Evolutionary conservation across 1,284 basidiomycete genomes (phyloP).

Genomic region (Leccinum pachyderme): DNA sequence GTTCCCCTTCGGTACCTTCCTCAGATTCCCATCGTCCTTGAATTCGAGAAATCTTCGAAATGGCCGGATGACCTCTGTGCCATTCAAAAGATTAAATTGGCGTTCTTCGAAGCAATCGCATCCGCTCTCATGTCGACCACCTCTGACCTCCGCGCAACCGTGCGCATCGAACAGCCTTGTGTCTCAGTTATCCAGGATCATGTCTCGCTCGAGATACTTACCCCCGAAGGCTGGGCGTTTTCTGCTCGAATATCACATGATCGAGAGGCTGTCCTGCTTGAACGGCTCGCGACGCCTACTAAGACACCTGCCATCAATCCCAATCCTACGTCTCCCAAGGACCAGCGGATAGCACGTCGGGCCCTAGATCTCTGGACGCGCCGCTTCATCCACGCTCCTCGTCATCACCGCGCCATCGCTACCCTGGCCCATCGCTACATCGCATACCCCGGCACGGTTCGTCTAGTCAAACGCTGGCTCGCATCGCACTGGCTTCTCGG

Average conservation of each 20-base stretch:
- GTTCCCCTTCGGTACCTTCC: conserved; percentile 63
- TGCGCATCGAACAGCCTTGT: conserved; percentile 52
- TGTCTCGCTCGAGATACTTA: conserved; percentile 74
- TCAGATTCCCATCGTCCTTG: conserved; percentile 72
- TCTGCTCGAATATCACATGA: conserved; percentile 84
- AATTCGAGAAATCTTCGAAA: conserved; percentile 87
- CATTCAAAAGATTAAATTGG: conserved; percentile 94
- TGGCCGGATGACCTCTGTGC: conserved; percentile 97
- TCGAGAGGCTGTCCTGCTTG: conserved; percentile 78
- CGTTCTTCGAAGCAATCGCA: conserved; percentile 83
- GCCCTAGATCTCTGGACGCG: conserved; percentile 62
- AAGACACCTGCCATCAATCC: conserved; percentile 18
- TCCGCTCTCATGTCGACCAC: conserved; percentile 55
- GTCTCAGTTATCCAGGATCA: conserved; percentile 69
- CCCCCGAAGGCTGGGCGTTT: conserved; percentile 87
- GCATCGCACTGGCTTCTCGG: conserved; percentile 84
- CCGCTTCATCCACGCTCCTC: conserved; percentile 75
- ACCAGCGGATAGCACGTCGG: conserved; percentile 49
- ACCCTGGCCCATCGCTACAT: conserved; percentile 79
- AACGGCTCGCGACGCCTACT: conserved; percentile 57
- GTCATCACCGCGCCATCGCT: conserved; percentile 84
- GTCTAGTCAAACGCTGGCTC: conserved; percentile 93
- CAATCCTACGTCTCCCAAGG: conserved; percentile 8
- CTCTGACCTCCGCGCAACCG: conserved; percentile 53
- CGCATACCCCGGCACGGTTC: conserved; percentile 81